These are phyloP conservation scores for Cladorrhinum sp. DNA, from an alignment of 2,329 filamentous ascomycete genomes.

Conservation along the genomic window DNA sequence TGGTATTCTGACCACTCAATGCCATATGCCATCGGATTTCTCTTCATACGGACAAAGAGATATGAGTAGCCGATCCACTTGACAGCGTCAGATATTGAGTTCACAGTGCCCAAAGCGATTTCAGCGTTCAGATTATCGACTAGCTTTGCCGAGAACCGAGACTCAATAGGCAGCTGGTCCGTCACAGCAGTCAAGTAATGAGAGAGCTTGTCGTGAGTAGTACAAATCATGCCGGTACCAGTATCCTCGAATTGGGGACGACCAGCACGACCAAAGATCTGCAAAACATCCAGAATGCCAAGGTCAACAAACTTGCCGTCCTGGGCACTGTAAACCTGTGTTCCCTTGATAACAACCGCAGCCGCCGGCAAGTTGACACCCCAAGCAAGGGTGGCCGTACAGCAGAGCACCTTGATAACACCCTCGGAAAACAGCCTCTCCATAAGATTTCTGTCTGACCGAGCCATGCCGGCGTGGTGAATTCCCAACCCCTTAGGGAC, in stretches of 20 bases:
- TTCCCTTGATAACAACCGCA: slow-evolving; percentile 96
- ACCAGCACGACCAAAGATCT: slow-evolving; percentile 97
- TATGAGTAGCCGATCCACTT: slow-evolving; percentile 99
- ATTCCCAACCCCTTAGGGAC: slow-evolving; percentile 89
- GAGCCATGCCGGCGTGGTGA: slow-evolving; percentile 94
- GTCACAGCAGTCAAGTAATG: slow-evolving; percentile 94
- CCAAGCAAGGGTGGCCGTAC: slow-evolving; percentile 96
- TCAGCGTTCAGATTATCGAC: slow-evolving; percentile 98
- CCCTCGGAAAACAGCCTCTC: slow-evolving; percentile 88
- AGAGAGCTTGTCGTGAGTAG: slow-evolving; percentile 85
- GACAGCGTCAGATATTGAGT: slow-evolving; percentile 87
- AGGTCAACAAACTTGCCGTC: slow-evolving; percentile 96
- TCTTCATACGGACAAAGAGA: slow-evolving; percentile 92
- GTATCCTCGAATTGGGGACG: slow-evolving; percentile 96
- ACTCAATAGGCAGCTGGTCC: slow-evolving; percentile 94
- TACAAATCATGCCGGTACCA: slow-evolving; percentile 97
- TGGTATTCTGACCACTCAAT: slow-evolving; percentile 91
- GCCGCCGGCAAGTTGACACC: slow-evolving; percentile 97
- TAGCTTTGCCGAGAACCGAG: slow-evolving; percentile 87
- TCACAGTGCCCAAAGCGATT: slow-evolving; percentile 89
- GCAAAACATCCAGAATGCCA: slow-evolving; percentile 91
- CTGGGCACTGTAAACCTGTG: slow-evolving; percentile 92
- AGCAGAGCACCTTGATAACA: slow-evolving; percentile 95
- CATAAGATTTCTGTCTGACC: slow-evolving; percentile 92
- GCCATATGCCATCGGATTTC: slow-evolving; percentile 86